Evolutionary conservation across 2,329 filamentous ascomycete genomes (phyloP), one percentile per base, ranked within the genome.

Genomic region (Phialophora expanda): DNA sequence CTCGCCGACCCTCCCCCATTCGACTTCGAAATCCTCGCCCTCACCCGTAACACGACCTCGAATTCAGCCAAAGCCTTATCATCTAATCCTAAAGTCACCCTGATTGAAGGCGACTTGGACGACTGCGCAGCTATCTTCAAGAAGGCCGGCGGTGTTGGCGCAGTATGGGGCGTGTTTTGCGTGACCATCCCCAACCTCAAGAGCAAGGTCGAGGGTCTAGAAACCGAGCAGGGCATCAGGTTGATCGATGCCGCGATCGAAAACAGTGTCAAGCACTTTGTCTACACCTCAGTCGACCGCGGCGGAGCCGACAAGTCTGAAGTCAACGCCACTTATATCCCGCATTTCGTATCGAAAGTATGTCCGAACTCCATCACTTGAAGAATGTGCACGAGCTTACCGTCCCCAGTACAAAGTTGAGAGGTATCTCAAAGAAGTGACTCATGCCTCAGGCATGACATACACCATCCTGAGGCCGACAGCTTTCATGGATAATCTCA

Each of bases 211-310:
- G 62, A 67, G 48, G 53, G 62, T 14, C 8, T 74, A 77, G 84
- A 86, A 75, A 80, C 85, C 67, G 66, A 70, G 1, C 86, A 90
- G 74, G 88, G 87, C 61, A 87, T 82, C 48, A 80, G 76, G 0
- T 76, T 90, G 7, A 79, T 89, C 62, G 84, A 89, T 65, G 84
- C 81, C n/a, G 80, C 85, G 2, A 73, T 89, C 64, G 80, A 82
- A 28, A 75, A 84, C 28, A 80, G 81, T 12, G 84, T 90, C 46
- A 78, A 81, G 65, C 83, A 87, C 72, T 88, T 90, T 70, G 83
- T 90, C 53, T 90, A 89, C 76, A 84, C 82, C 32, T 86, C 83
- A 60, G 86, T 89, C 28, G 88, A 90, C 68, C 85, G 88, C 46
- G 86, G 87, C 51, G 86, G 87, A 54, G 82, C 85, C 46, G 76